Evolutionary conservation across 257 asterid species (phyloP), one percentile per base, ranked within the genome.

Genomic region (Nicotiana sylvestris): DNA sequence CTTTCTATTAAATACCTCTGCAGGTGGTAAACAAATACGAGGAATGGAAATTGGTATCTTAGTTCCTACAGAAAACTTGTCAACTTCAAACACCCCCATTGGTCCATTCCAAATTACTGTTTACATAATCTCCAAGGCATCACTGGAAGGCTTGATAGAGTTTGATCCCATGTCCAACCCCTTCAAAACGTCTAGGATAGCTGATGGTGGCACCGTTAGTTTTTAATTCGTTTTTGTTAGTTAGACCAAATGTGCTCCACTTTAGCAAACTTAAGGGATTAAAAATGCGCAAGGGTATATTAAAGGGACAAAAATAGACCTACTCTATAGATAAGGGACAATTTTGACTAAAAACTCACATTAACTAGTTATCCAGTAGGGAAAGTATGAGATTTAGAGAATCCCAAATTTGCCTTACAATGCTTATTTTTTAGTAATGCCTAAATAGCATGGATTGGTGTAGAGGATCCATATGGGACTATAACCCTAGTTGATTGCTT

Each of bases 21-120:
- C 57, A 39, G 39, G n/a, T 0, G 18, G 78, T 69, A 49, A 81
- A 67, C 17, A 46, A 82, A 80, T 53, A 61, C 8, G 27, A 65
- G 32, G 77, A 32, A 56, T 66, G 83, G 13, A 27, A 21, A 46
- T 72, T 66, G 25, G 37, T 83, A 92, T 97, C 97, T 91, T 97
- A 53, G 97, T 94, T 87, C 98, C 98, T 1, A 60, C 49, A 9
- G 98, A 97, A 85, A 94, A 94, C 89, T 94, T 94, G 76, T 92
- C 97, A 79, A 94, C 92, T 85, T 94, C 98, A 83, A 94, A 94
- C 65, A 92, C 98, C 80, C 98, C 95, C 98, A 94, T 94, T 4
- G 98, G 98, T 79, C 98, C 98, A 30, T 94, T 94, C 98, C 98
- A 94, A 60, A 94, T 94, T 37, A 94, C 91, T 8, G 98, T 94